Conservation (phyloP, 179 eudicot genomes). For the Heliamphora ciliata region DNA sequence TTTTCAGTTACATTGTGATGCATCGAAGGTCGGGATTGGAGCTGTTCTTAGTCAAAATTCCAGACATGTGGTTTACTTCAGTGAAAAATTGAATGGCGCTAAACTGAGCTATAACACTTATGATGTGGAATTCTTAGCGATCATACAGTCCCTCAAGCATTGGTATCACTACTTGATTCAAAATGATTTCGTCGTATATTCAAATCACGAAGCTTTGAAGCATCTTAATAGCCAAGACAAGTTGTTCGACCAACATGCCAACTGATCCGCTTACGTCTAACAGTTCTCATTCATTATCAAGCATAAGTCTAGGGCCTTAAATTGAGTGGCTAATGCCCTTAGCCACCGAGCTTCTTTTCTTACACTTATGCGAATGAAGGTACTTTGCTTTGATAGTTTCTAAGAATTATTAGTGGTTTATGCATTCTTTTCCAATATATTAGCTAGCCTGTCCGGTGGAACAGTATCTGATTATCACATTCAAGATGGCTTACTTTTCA, state of each 20-base stretch:
- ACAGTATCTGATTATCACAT: too few species aligned
- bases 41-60: background rate
- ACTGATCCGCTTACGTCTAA: background rate
- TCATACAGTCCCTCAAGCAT: background rate
- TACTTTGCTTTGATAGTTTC: background rate
- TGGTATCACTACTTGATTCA: background rate
- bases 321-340: background rate
- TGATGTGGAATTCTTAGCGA: slow-evolving; percentile 1
- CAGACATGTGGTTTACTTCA: background rate
- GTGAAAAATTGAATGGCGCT: background rate
- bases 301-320: background rate
- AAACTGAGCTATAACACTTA: background rate
- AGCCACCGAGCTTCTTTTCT: background rate
- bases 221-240: background rate
- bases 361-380: background rate
- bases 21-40: background rate
- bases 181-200: background rate
- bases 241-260: background rate
- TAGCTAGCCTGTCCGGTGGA: accelerated
- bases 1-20: background rate
- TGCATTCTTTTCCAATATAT: background rate
- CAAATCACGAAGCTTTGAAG: slow-evolving; percentile 9
- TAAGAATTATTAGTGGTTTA: background rate
- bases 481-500: background rate
- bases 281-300: background rate